Base-by-base conservation (phyloP, 495 filamentous ascomycete species). In the Neurospora sp. region DNA sequence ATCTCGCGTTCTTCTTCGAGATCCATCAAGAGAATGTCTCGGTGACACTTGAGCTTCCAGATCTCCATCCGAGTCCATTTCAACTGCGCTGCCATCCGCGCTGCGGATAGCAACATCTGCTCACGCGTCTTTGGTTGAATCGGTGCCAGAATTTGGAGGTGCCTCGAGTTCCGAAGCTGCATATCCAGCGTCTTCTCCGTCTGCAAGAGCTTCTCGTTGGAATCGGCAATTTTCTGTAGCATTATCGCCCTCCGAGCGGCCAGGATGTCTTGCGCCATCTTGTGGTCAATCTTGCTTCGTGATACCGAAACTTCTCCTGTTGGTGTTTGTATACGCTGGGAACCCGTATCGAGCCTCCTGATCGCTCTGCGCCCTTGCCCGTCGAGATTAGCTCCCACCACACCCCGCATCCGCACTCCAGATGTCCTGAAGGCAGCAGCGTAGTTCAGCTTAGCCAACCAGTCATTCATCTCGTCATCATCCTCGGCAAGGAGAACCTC, bases 381-480 rank as follows among this genome's bases (percentile, higher is more conserved):
- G 76, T 98, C 95, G 78, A 95, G 94, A 73, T 91, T 90, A 3
- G 91, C 91, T 18, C 92, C 93, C 71, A 97, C 89, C 70, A 97
- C 90, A 8, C 93, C 94, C 73, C 94, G 88, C 85, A 96, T 94
- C 23, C 94, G 89, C 14, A 98, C 94, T n/a, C 94, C 93, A 27
- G 94, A 92, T 1, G 93, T 94, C 72, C 93, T 88, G 83, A 98
- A 98, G 1, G 96, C 92, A 10, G 96, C 93, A 39, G 95, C 94
- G 81, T 98, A 98, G 78, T 99, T 99, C 46, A 99, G 86, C 76
- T 97, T 97, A 6, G 92, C 93, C 35, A 99, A 83, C 96, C 96
- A 99, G 78, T 99, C 96, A 78, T 98, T 96, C 89, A 97, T 93
- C 71, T 98, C 96, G 4, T 84, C 82, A 74, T 98, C 96, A 39